Evolutionary conservation across 2,329 filamentous ascomycete genomes (phyloP), one percentile per base, ranked within the genome.

Genomic region (Escovopsis weberi): DNA sequence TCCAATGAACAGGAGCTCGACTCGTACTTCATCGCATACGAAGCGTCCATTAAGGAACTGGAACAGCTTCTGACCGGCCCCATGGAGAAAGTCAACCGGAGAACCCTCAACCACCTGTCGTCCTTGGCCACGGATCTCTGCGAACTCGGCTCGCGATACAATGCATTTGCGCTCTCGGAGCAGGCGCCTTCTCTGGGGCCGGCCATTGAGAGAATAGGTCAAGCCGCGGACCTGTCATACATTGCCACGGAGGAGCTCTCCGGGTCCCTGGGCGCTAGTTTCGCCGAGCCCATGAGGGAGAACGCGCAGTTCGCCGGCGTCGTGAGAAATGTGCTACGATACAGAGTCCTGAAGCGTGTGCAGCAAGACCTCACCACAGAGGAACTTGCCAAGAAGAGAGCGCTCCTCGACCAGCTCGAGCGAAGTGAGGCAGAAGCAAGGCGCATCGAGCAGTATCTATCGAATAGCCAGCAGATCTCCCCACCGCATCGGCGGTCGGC

Each of bases 361-460:
- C 91, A 98, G 58, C 87, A 96, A 60, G 91, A 98, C 57, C 89
- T 96, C 80, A 96, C 91, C 2, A 81, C 82, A 37, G 91, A 98
- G 45, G 88, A 98, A 54, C 69, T 98, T 10, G 75, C 81, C 43
- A 94, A 89, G 69, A 96, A 96, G 67, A 78, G 75, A 53, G 67
- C 74, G 3, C 70, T 91, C 11, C 70, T 98, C 12, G 85, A 94
- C 37, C 83, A 88, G 39, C 67, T 98, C n/a, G 91, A 98, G 65
- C 78, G 80, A 45, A 96, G 89, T 56, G 91, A 98, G 62, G 74
- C 82, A 6, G 91, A 98, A 64, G 88, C 91, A 1, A 84, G 84
- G 56, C 79, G 93, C 38, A 91, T 98, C 47, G 89, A 96, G 55
- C 84, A 94, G 51, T 95, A 95, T 57, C 74, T 98, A 40, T 85